phyloP scores from a whole-genome alignment of 352 stramenopile species.

The Globisporangium takayamanum region DNA sequence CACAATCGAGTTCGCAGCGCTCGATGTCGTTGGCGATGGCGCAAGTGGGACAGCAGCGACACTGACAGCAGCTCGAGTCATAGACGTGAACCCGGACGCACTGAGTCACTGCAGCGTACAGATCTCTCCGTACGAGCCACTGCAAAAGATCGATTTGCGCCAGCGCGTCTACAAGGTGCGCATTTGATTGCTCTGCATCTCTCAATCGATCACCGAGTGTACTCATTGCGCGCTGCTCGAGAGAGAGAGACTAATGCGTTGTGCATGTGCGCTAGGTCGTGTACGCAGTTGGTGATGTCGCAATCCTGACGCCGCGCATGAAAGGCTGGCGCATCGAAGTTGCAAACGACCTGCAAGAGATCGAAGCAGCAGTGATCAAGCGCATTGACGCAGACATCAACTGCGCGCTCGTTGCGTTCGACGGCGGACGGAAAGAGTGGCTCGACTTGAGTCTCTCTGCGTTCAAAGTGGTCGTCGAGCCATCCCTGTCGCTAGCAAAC shows the following conservation, averaged over 20 bases:
- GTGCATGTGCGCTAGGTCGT: slow-evolving; percentile 20
- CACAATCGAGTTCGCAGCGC: slow-evolving; percentile 33
- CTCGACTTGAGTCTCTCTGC: slow-evolving; percentile 36
- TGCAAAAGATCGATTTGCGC: slow-evolving; percentile 26
- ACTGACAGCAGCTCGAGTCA: slow-evolving; percentile 21
- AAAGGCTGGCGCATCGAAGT: slow-evolving; percentile 43
- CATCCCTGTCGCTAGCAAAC: background rate
- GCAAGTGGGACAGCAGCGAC: background rate
- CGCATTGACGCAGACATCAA: slow-evolving; percentile 48
- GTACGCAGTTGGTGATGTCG: slow-evolving; percentile 34
- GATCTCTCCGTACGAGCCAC: slow-evolving; percentile 34
- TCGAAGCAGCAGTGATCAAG: slow-evolving; percentile 31
- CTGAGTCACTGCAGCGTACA: slow-evolving; percentile 29
- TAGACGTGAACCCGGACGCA: slow-evolving; percentile 21
- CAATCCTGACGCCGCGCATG: slow-evolving; percentile 25
- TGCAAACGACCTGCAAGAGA: slow-evolving; percentile 13
- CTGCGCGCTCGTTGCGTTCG: slow-evolving; percentile 41
- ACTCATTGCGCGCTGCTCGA: too few relatives aligned
- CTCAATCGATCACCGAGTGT: too few relatives aligned
- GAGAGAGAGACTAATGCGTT: background rate
- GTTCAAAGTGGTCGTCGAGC: slow-evolving; percentile 29
- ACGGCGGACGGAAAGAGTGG: slow-evolving; percentile 43
- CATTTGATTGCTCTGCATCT: background rate
- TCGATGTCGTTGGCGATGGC: background rate
- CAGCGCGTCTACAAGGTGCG: slow-evolving; percentile 29